Evolutionary conservation across 495 filamentous ascomycete genomes (phyloP), one percentile per base, ranked within the genome.

Genomic region (Aspergillus affinis): DNA sequence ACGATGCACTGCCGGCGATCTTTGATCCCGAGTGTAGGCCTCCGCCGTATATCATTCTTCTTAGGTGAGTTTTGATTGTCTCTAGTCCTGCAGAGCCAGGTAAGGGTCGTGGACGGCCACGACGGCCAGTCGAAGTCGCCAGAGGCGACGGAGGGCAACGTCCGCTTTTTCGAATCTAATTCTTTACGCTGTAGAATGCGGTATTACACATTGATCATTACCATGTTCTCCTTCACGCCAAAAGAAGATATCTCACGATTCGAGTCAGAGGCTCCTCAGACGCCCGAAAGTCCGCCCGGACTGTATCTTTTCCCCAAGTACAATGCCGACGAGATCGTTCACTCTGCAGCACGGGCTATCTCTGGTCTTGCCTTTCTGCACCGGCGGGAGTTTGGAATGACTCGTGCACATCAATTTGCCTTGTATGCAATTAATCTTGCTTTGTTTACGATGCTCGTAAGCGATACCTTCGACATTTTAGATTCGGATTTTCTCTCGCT

Each of bases 341-440:
- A 67, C 26, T 61, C 59, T 4, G 71, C 74, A 0, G 75, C 78
- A 0, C 73, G 69, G 3, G 60, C 59, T 2, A 80, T 80, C 8
- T 68, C 74, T 6, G 54, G 54, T 10, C 69, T 80, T 2, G 63
- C 70, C 2, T 69, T 66, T 19, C 61, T 74, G 2, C 72, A 78
- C 29, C 68, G 71, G 4, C 66, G 68, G 10, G 73, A 79, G 45
- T 78, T 69, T 53, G 74, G 76, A 9, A 59, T 79, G 49, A 74
- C 61, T 26, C 73, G 75, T 26, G 73, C 74, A 6, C 78, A 80
- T 59, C 69, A 74, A 20, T 80, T 77, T 48, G 71, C 76, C 13
- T 64, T 80, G 60, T 80, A 77, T 50, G 75, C 76, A 2, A 75
- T 80, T 54, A 80, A 76, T 36, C 67, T 80, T 13, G 78, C 76